Evolutionary conservation across 768 basidiomycete genomes (phyloP).

Genomic region (Hortiboletus campestris): DNA sequence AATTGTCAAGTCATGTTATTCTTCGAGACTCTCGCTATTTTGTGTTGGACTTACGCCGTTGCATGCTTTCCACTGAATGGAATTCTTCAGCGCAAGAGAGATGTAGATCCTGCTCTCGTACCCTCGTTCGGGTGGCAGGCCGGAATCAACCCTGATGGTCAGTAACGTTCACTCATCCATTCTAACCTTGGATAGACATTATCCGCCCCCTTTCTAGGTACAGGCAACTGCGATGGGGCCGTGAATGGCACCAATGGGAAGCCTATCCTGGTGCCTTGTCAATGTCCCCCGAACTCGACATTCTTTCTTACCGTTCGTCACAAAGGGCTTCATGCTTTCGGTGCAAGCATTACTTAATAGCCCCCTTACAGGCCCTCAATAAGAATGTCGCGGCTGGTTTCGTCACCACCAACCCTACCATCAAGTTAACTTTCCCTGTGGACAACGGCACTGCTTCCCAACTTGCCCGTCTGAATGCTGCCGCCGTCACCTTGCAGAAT

Average conservation of each 20-base stretch:
- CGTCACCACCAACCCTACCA: constrained; percentile 62
- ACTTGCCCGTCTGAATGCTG: constrained; percentile 55
- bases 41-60: constrained; percentile 8
- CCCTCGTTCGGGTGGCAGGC: constrained; percentile 58
- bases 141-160: constrained; percentile 60
- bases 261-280: constrained; percentile 60
- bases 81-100: constrained; percentile 33
- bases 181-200: neutral
- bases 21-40: neutral
- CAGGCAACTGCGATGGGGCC: constrained; percentile 69
- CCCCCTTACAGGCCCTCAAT: constrained; percentile 38
- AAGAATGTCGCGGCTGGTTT: constrained; percentile 59
- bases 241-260: constrained; percentile 54
- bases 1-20: constrained; percentile 17
- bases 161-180: constrained; percentile 20
- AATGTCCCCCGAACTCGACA: constrained; percentile 57
- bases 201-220: constrained; percentile 32
- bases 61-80: constrained; percentile 18
- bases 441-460: constrained; percentile 52
- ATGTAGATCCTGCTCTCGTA: constrained; percentile 52
- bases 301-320: constrained; percentile 48
- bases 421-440: constrained; percentile 61
- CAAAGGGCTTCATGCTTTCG: neutral
- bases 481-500: constrained; percentile 71
- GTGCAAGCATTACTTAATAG: neutral